Conservation (phyloP, 106 monocot species). For the Dendrobium officinale region DNA sequence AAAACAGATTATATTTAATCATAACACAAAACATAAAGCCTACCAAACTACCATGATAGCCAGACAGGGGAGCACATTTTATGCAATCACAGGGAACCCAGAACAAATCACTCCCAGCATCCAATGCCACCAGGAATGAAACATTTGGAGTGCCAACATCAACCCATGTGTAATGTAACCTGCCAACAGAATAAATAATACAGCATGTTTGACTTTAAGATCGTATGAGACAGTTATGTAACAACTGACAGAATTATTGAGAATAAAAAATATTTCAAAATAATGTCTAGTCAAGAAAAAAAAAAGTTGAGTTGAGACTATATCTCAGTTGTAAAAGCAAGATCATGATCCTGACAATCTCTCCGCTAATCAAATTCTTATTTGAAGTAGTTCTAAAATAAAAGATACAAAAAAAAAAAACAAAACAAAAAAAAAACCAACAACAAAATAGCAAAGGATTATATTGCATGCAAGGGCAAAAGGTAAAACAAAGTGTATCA, state of each 20-base stretch:
- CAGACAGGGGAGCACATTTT: conserved; percentile 70
- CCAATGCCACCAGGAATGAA: conserved; percentile 86
- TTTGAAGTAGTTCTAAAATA: background rate
- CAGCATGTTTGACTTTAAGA: background rate
- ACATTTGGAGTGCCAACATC: conserved; percentile 95
- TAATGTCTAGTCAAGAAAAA: background rate
- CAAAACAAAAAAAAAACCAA: background rate
- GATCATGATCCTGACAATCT: background rate
- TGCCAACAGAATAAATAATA: conserved; percentile 20
- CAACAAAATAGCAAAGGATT: background rate
- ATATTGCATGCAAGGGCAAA: background rate
- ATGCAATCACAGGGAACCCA: conserved; percentile 98
- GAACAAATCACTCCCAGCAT: conserved; percentile 90
- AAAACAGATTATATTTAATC: background rate
- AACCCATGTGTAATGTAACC: conserved; percentile 96
- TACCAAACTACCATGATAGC: conserved; percentile 65
- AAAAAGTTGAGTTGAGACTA: background rate
- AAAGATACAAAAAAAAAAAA: background rate
- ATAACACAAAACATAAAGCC: conserved; percentile 10
- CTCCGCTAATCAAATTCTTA: background rate
- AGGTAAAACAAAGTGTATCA: background rate
- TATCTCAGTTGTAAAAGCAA: background rate
- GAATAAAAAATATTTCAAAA: background rate
- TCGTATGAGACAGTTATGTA: background rate
- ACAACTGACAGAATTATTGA: background rate